Percentiles rank a stretch among this genome's conserved stretches.
phyloP scores from a whole-genome alignment of 1,284 basidiomycete genomes.

The Xerocomus amazonicus region DNA sequence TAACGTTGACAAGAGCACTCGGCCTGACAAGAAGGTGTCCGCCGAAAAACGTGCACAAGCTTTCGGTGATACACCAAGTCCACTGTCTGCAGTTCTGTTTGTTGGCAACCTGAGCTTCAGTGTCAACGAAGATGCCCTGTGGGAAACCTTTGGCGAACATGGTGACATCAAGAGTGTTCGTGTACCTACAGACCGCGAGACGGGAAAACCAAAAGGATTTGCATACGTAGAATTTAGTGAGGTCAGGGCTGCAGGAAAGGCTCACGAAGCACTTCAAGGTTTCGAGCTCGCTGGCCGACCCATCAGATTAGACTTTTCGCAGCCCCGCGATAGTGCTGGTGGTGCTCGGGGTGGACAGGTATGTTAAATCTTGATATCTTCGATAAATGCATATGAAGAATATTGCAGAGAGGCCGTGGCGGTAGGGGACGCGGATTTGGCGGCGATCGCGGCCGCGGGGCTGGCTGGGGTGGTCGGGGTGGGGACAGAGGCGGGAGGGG shows the following conservation, averaged over 20 bases:
- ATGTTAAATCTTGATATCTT: slow-evolving; percentile 32
- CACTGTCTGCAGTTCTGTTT: slow-evolving; percentile 79
- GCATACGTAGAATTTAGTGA: slow-evolving; percentile 94
- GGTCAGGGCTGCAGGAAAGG: slow-evolving; percentile 79
- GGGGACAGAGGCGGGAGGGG: slow-evolving; percentile 44
- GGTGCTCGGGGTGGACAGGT: slow-evolving; percentile 47
- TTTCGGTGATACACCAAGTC: slow-evolving; percentile 71
- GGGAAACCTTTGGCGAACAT: slow-evolving; percentile 90
- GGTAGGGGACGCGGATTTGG: slow-evolving; percentile 37
- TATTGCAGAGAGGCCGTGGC: slow-evolving; percentile 28
- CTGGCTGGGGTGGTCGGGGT: slow-evolving; percentile 38
- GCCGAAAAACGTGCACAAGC: slow-evolving; percentile 73
- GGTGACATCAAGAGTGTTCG: slow-evolving; percentile 89
- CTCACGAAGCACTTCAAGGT: slow-evolving; percentile 69
- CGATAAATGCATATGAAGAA: slow-evolving; percentile 7
- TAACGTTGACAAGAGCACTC: slow-evolving; percentile 79
- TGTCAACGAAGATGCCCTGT: slow-evolving; percentile 81
- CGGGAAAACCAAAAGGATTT: slow-evolving; percentile 91
- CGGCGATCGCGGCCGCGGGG: slow-evolving; percentile 35
- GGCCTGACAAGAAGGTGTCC: slow-evolving; percentile 51
- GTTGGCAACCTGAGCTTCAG: slow-evolving; percentile 89
- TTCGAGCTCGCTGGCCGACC: slow-evolving; percentile 80
- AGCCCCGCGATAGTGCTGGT: slow-evolving; percentile 69
- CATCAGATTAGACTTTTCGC: slow-evolving; percentile 87
- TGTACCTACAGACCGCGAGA: slow-evolving; percentile 91